Base-by-base conservation (phyloP, 306 rosid species). In the Calophaca sinica region DNA sequence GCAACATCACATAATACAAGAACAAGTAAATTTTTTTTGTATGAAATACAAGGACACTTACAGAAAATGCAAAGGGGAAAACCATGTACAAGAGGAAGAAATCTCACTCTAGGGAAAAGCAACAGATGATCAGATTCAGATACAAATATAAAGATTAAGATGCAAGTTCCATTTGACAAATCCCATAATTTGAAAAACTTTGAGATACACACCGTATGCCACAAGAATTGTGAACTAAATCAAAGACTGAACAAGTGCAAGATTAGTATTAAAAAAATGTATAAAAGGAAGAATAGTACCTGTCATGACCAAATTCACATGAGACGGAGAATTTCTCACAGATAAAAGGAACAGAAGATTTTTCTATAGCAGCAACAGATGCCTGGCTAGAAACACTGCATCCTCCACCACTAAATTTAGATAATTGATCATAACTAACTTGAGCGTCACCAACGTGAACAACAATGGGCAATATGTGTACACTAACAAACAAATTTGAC, bases 231-330 rank as follows among this genome's bases (percentile, higher is more conserved):
- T 59, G 49, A 49, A 52, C 38, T 53, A 78, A 70, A 49, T 31
- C 38, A 52, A 53, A 26, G 41, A 59, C 39, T 74, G 11, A 57
- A 57, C 38, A 38, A 70, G 42, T 48, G 75, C 55, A 70, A 46
- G 49, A 70, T 52, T 45, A 67, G 72, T 53, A 84, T 38, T 26
- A 35, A 29, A 72, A 64, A 72, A 9, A 12, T 28, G 29, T n/a
- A 60, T 50, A 15, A 7, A 20, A 35, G 62, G 50, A 53, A 84
- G 71, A 58, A 85, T 72, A 74, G 70, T 90, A 96, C 99, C 98
- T 92, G 76, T 86, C 84, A 77, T 82, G 89, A 81, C 88, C 96
- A 84, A 92, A 89, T 87, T 85, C 92, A 84, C 92, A 87, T 35
- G 78, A 83, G 79, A 92, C 35, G 9, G 84, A 80, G 80, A 96